Evolutionary conservation across 106 monocot species (phyloP), one percentile per base, ranked within the genome.

Genomic region (Phalaenopsis aphrodite): DNA sequence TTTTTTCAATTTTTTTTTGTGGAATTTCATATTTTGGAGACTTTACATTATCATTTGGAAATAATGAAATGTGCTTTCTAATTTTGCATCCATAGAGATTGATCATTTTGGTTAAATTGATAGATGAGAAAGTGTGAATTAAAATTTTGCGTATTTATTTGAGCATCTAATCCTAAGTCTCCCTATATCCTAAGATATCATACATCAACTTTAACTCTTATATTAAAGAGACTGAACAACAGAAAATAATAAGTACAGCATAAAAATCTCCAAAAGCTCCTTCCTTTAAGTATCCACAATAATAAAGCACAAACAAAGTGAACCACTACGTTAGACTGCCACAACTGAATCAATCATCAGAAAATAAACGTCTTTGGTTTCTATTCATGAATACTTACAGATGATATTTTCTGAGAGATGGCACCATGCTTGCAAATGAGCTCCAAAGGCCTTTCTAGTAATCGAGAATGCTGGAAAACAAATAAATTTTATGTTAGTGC

Each of bases 381-480:
- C 41, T 8, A 8, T 36, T 1, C 42, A 9, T 16, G 5, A 14
- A 24, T 16, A 84, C 92, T 93, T 91, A 99, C 98, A 81, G 75
- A 76, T 77, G 92, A 93, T 21, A 69, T 30, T 78, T 82, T 92
- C 84, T 94, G 98, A 72, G 88, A 93, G 76, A 94, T 94, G 48
- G 49, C 45, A 41, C 94, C 92, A 89, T 92, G 94, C 84, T 94
- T 99, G 76, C 85, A 89, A 45, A 91, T 65, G 38, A 99, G 83
- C 74, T 90, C 94, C 74, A 77, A 88, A 79, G 98, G 94, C 84
- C 87, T 92, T 81, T 94, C 94, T 72, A 95, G 36, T 84, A 99
- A 82, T 55, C 81, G 84, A 46, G 87, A 88, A 84, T 99, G 98
- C 98, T 99, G 90, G 19, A 81, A 42, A 77, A 42, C 52, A 64